Base-by-base conservation (phyloP, 1,284 basidiomycete genomes). In the Trichosporon coremiiforme region DNA sequence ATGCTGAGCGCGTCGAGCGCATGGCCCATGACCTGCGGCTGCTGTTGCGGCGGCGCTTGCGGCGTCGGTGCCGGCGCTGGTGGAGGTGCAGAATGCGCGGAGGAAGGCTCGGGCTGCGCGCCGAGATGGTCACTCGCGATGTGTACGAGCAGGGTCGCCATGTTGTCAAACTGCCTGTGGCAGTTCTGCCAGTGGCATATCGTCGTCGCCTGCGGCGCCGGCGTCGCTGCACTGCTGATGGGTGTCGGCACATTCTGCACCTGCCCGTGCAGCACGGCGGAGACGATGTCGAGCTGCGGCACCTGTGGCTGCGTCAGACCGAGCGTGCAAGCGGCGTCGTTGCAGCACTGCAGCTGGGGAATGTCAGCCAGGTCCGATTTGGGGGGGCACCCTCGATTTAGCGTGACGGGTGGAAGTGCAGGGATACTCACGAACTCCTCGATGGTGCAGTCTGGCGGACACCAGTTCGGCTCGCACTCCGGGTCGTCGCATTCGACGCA, bases 141-240 rank as follows among this genome's bases (percentile, higher is more conserved):
- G 70, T 87, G 87, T 0, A 79, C 78, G 0, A 86, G 79, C 0
- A 87, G 79, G 68, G 84, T 83, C 12, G 84, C 82, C 68, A 85
- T 82, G 2, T 83, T 82, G 25, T 76, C 72, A 72, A 86, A 86
- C 8, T 80, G 75, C 10, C 80, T 75, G 64, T 85, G 81, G 74
- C 85, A 86, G 68, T 84, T 83, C 36, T 81, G 79, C 85, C 85
- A 86, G 68, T 84, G 83, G 70, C 85, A 86, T 29, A 80, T 60
- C 57, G 57, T 60, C 15, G 29, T 60, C 17, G 57, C 29, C 29
- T 60, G 57, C 57, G 57, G 57, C 4, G 57, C 57, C 17, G 57
- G 57, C 71, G 38, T 77, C 47, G 67, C 22, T 50, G 67, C 35
- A 38, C 36, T 13, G 63, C 55, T 36, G 65, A 50, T n/a, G 12